Evolutionary conservation across 1,139 yeast species (phyloP), one percentile per base, ranked within the genome.

Genomic region (Geotrichum australiense): DNA sequence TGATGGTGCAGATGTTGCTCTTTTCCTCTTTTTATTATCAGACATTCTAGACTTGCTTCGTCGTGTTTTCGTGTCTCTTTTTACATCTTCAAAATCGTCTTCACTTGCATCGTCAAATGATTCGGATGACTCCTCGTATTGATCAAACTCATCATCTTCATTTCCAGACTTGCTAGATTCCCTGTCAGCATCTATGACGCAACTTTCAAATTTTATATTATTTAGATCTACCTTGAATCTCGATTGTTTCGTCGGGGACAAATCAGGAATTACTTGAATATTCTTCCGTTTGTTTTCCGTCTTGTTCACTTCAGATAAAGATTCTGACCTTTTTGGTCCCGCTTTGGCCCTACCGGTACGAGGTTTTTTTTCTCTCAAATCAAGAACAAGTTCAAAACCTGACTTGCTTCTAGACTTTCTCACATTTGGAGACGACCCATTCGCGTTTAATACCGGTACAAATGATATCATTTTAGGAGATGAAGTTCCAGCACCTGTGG

Each of bases 1-100:
- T 7, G 32, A 16, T 11, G 40, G 34, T 2, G 23, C 19, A n/a
- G 36, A 14, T 11, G 27, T 35, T 21, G 5, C 35, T 19, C 35
- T 18, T 4, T 16, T 35, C 20, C 36, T 21, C 6, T 31, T 25
- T 22, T 41, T n/a, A n/a, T n/a, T n/a, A n/a, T n/a, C n/a, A n/a
- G n/a, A n/a, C n/a, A n/a, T n/a, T n/a, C n/a, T n/a, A n/a, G n/a
- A n/a, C n/a, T n/a, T n/a, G n/a, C n/a, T 41, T n/a, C 33, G 24
- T 4, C 41, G 46, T 12, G 46, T 32, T 11, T 40, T 23, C 16
- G 45, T 45, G 22, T 15, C 32, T 15, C 24, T 34, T 12, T 42
- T 39, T 10, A 30, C 29, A 2, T 24, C 20, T 12, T 37, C 37
- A 6, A 33, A 26, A 12, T 38, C 41, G 12, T 25, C 41, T 10